A percentile compares a stretch with the other conserved stretches of the same genome.
Conservation (phyloP, 495 filamentous ascomycete genomes). For the Xylaria venustula region DNA sequence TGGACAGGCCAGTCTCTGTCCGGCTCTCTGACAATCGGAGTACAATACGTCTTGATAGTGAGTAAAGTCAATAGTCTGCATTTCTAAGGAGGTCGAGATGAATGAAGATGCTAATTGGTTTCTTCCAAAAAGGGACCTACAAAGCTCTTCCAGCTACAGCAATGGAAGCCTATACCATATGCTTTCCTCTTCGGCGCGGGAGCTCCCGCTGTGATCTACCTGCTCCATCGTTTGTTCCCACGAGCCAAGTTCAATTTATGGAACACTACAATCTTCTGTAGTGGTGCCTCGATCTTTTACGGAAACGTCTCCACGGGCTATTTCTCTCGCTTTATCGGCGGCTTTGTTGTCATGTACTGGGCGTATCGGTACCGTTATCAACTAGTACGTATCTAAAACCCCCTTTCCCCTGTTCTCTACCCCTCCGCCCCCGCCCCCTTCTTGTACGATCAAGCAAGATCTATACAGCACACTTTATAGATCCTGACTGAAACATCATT, state of each 20-base stretch:
- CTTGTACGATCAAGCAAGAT: no score
- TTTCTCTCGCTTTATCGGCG: constrained; percentile 55
- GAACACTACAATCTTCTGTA: constrained; percentile 58
- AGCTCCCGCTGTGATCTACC: constrained; percentile 46
- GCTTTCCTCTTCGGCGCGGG: constrained; percentile 55
- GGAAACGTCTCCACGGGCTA: constrained; percentile 54
- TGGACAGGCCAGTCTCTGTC: constrained; percentile 55
- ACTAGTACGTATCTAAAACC: no score
- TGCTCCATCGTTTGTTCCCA: constrained; percentile 49
- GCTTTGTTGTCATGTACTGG: constrained; percentile 56
- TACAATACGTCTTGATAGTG: constrained; percentile 55
- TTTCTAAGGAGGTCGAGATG: background rate
- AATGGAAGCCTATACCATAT: constrained; percentile 53
- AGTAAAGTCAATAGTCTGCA: constrained; percentile 2
- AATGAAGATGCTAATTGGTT: background rate
- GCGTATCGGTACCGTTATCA: constrained; percentile 51
- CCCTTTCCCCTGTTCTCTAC: no score
- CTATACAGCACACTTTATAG: no score
- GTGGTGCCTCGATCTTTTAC: constrained; percentile 42
- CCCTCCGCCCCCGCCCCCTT: no score
- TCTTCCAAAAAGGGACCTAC: constrained; percentile 42
- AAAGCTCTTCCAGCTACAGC: constrained; percentile 48
- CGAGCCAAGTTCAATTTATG: constrained; percentile 51
- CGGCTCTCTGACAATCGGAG: constrained; percentile 47
- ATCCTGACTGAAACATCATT: no score